Base-by-base conservation (phyloP, 1,284 basidiomycete species). In the Marasmius sp. region DNA sequence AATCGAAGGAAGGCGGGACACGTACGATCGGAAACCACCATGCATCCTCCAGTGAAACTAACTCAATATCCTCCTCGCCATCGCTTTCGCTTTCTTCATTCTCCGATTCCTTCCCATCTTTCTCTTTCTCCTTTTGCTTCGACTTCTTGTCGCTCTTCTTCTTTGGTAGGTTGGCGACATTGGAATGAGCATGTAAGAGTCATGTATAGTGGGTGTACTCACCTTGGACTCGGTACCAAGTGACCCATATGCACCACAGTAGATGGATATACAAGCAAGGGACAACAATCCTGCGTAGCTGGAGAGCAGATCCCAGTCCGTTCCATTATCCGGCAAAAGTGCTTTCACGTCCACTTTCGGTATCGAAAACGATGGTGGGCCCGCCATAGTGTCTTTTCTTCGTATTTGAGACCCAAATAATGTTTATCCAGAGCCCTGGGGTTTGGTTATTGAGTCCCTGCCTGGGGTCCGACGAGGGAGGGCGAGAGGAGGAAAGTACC, bases 11-110 rank as follows among this genome's bases (percentile, higher is more conserved):
- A 12, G 11, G 16, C 45, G 20, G 36, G 20, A 41, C 38, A 74
- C 78, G 71, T 66, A 92, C 85, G 57, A 94, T 76, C 11, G 93
- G 93, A 67, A 95, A 93, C 52, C 89, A 70, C 82, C 86, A 90
- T 8, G 90, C 92, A 63, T 93, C 91, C 22, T 75, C 77, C 5
- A 87, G 81, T 0, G 89, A 86, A 71, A 94, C 70, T 34, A 54
- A 33, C 16, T 54, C 52, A 33, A 84, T 79, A 59, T 89, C 86
- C 1, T 77, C 67, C 16, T 78, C 65, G 20, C 85, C 85, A 22
- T 85, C 82, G 1, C 84, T 81, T 12, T 81, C 81, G 20, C 77
- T 79, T 6, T 75, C 77, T 16, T 74, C 72, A 3, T 72, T 71
- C n/a, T 68, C 58, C 27, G 56, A 56, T 36, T 64, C 63, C 47